Base-by-base conservation (phyloP, 148 eudicot genomes). In the Rhododendron ovatum region DNA sequence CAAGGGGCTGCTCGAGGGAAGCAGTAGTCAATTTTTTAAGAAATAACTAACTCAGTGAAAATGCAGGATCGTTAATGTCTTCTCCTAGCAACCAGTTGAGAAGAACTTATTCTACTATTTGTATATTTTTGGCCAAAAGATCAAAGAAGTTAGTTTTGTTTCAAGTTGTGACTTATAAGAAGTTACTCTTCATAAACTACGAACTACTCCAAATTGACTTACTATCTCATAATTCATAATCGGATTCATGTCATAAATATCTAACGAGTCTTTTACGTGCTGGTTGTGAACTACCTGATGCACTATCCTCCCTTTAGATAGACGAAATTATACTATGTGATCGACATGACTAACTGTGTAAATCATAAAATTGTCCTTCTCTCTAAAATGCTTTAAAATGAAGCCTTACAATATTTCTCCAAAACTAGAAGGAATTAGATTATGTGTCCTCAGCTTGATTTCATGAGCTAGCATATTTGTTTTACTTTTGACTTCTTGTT, bases 141-240 rank as follows among this genome's bases (percentile, higher is more conserved):
- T 59, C 50, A 82, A 59, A 82, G 73, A 37, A 20, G 71, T 22
- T 61, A 82, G 61, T 57, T 39, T 59, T 61, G 20, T 28, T 77
- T 41, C 37, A 85, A 14, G n/a, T 84, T 77, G n/a, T n/a, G 20
- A 83, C 37, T 83, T 82, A 82, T 71, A 41, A 69, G 17, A n/a
- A 71, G 53, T 30, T 18, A 47, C 33, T 26, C 33, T 78, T 78
- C 35, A 78, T 47, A 24, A n/a, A 69, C 63, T 9, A 35, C 17
- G 61, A 82, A 82, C 84, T 61, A 35, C 45, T 41, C 45, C 45
- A 41, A 18, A 55, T 80, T 35, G n/a, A 81, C 71, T 1, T 57
- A 82, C 39, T 35, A 81, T 1, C 24, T 55, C 61, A 55, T 55
- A 48, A 55, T 55, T 5, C 61, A 18, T 55, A 55, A 17, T 17